phyloP scores from a whole-genome alignment of 1,284 basidiomycete species.

The Trichosporon sp. region DNA sequence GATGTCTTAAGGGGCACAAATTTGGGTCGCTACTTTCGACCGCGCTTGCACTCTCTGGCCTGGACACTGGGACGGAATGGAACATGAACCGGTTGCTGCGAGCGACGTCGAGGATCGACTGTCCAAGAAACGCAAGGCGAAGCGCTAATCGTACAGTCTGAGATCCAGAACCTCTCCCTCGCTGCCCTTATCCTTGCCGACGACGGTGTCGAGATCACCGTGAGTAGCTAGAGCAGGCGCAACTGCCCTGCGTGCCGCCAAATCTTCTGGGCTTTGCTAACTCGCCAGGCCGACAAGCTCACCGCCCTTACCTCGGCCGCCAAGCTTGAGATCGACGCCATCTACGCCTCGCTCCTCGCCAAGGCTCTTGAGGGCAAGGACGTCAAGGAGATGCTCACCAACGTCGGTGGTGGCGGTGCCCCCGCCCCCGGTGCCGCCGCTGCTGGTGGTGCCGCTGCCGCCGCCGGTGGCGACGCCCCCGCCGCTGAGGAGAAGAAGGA shows the following conservation, averaged over 20 bases:
- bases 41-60: neutral
- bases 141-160: slow-evolving; percentile 26
- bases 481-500: slow-evolving; percentile 74
- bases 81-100: neutral
- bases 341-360: slow-evolving; percentile 94
- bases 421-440: slow-evolving; percentile 62
- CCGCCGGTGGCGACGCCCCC: slow-evolving; percentile 60
- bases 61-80: neutral
- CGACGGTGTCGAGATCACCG: slow-evolving; percentile 94
- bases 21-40: neutral
- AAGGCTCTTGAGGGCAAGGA: slow-evolving; percentile 98
- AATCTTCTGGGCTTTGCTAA: neutral
- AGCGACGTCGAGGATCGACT: neutral
- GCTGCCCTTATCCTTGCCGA: slow-evolving; percentile 89
- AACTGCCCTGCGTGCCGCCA: neutral
- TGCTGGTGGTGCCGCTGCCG: slow-evolving; percentile 54
- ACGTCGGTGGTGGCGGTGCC: slow-evolving; percentile 79
- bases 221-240: slow-evolving; percentile 53
- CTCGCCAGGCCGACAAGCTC: slow-evolving; percentile 80
- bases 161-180: slow-evolving; percentile 65
- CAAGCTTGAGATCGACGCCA: slow-evolving; percentile 82
- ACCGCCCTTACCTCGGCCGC: slow-evolving; percentile 75
- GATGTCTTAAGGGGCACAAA: neutral
- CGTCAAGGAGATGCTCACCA: slow-evolving; percentile 89
- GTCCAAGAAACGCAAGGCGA: neutral